Conservation (phyloP, 441 rosid species). For the Brassica hybrid region DNA sequence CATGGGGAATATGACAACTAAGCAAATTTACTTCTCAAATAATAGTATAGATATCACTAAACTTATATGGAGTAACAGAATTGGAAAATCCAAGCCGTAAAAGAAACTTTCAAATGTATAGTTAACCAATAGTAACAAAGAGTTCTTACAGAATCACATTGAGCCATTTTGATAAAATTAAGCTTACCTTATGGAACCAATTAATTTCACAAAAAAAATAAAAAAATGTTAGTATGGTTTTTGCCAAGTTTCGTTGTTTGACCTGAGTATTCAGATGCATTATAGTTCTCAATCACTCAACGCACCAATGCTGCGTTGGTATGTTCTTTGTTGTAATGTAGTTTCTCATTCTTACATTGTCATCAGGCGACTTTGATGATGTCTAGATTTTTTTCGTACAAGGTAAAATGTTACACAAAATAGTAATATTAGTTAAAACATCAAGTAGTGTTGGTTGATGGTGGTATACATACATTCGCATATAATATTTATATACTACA, state of each 20-base stretch:
- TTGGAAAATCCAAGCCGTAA: background rate
- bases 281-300: background rate
- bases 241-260: slow-evolving; percentile 12
- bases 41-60: too few species aligned
- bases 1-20: too few species aligned
- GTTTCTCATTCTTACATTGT: background rate
- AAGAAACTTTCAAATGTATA: background rate
- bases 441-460: background rate
- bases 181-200: background rate
- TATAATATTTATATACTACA: background rate
- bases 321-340: background rate
- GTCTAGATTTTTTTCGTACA: background rate
- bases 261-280: background rate
- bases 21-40: too few species aligned
- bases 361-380: background rate
- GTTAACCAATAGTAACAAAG: background rate
- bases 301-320: background rate
- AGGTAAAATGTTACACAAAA: background rate
- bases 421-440: background rate
- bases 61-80: background rate
- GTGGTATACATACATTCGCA: background rate
- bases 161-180: background rate
- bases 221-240: background rate
- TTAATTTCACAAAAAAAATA: background rate
- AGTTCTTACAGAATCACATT: background rate